Evolutionary conservation across 768 basidiomycete species (phyloP), one percentile per base, ranked within the genome.

Genomic region (Stropharia rugosoannulata): DNA sequence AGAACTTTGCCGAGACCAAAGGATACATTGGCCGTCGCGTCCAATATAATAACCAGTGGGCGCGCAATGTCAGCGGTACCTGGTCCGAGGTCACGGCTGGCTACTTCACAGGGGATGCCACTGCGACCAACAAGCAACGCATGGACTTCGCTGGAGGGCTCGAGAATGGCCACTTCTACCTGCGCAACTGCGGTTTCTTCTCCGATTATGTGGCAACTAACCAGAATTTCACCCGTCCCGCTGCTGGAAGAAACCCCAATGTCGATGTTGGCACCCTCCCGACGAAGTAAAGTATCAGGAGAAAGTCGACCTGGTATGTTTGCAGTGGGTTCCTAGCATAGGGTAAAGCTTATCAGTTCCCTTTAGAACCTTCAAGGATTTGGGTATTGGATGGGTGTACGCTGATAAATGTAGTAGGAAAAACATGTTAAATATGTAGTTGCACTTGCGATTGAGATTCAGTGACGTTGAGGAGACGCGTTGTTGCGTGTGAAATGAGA

Each of bases 11-110:
- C 13, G 56, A 57, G 16, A 55, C 48, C 32, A 49, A 36, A 42
- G 59, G 59, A 6, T 60, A 38, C 46, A 54, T 22, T 8, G 56
- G 56, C 25, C 59, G 59, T 3, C 51, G 53, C 3, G 59, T 51
- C 2, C 48, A 36, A 16, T 60, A 39, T 51, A 35, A 38, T 18
- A 60, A 60, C 22, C 59, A 60, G 11, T 60, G 59, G 59, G 56
- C 56, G 15, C 56, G 59, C 56, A 60, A 54, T 22, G 47, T 60
- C 8, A 60, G 54, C 12, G 59, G 59, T 16, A 51, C 54, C 43
- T 59, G 58, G 58, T 56, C 58, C 10, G 58, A 59, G 29, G 18
- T 51, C 49, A 59, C 58, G 1, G 29, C 52, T 0, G 57, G 29
- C 19, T 38, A 25, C 53, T 51, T 51, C 39, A 59, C 59, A 7